These are phyloP conservation scores for Fraxinus xanthoxyloides DNA, from an alignment of 305 asterid species.

Conservation along the genomic window DNA sequence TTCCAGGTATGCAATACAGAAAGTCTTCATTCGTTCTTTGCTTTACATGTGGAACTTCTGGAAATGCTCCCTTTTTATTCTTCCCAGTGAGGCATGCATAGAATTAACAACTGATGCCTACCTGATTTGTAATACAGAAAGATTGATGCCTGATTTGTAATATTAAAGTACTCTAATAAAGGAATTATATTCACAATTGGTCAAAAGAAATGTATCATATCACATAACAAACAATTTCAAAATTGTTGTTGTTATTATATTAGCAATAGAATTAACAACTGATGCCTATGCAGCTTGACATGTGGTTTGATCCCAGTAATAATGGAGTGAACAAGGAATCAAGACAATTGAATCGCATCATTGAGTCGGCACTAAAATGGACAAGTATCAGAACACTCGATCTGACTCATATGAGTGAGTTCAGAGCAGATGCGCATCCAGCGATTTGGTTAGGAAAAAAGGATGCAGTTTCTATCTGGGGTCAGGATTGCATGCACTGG, in stretches of 20 bases:
- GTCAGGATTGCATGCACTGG: conserved; percentile 99
- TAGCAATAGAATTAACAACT: conserved; percentile 8
- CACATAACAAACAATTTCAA: background rate
- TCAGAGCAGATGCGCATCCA: conserved; percentile 91
- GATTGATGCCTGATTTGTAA: background rate
- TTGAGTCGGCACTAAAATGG: conserved; percentile 53
- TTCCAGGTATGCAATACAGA: conserved; percentile 46
- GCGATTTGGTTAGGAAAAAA: conserved; percentile 29
- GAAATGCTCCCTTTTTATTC: background rate
- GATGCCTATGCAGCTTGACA: conserved; percentile 64
- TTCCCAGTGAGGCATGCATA: background rate
- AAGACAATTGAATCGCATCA: conserved; percentile 55
- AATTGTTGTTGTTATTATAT: background rate
- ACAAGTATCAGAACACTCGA: conserved; percentile 56
- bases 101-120: background rate
- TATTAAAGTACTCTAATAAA: background rate
- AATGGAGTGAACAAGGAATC: conserved; percentile 90
- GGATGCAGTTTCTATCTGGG: conserved; percentile 80
- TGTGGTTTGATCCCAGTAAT: conserved; percentile 79
- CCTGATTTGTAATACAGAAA: background rate
- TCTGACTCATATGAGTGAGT: conserved; percentile 78
- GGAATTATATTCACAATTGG: background rate
- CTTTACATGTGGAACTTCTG: background rate
- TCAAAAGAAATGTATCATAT: background rate
- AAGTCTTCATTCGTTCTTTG: background rate